phyloP scores from a whole-genome alignment of 202 grass and related monocot species.

The Eragrostis tef region DNA sequence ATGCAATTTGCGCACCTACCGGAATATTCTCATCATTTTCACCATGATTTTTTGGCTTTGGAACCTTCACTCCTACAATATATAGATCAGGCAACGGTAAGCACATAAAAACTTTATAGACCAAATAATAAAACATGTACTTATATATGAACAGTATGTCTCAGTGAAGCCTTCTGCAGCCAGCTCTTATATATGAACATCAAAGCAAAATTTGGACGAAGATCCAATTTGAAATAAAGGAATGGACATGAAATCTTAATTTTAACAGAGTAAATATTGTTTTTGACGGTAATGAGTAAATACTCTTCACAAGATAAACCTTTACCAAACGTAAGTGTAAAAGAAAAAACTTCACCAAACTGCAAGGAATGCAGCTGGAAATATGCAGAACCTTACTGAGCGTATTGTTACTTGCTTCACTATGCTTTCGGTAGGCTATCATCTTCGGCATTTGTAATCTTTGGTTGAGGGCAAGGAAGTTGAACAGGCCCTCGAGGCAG shows the following conservation, averaged over 20 bases:
- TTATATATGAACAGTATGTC: too few relatives aligned
- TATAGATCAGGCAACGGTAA: neutral
- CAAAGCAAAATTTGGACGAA: neutral
- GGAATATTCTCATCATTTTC: slow-evolving; percentile 51
- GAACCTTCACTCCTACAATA: slow-evolving; percentile 68
- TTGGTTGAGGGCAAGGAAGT: slow-evolving; percentile 73
- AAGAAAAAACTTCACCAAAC: neutral
- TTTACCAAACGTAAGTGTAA: neutral
- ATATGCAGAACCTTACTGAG: slow-evolving; percentile 60
- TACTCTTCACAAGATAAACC: neutral
- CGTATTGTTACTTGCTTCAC: slow-evolving; percentile 46
- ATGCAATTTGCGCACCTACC: slow-evolving; percentile 48
- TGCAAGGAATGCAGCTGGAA: slow-evolving; percentile 24
- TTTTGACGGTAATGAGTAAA: neutral
- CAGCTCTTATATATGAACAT: neutral
- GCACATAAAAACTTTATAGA: slow-evolving; percentile 19
- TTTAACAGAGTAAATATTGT: neutral
- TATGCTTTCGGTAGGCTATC: slow-evolving; percentile 61
- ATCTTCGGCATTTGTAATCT: slow-evolving; percentile 62
- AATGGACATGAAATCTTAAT: neutral
- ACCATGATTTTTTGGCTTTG: slow-evolving; percentile 48
- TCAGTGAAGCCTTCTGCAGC: slow-evolving; percentile 17
- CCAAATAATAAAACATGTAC: neutral
- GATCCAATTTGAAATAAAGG: neutral
- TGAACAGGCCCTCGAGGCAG: slow-evolving; percentile 79